These are phyloP conservation scores for Theileria equi DNA, from an alignment of 169 alveolate genomes.

Conservation along the genomic window DNA sequence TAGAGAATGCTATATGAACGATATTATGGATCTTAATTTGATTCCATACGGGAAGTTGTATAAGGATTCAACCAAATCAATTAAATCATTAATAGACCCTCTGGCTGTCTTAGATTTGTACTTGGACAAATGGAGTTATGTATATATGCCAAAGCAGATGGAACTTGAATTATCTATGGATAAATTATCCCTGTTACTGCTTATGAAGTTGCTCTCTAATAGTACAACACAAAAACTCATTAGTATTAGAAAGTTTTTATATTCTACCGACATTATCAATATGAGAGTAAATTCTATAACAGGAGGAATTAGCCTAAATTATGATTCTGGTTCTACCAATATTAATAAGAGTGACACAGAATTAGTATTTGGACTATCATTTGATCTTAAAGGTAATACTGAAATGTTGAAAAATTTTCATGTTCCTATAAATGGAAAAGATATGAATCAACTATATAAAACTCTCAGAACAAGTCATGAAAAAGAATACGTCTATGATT, in stretches of 20 bases:
- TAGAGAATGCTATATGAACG: conserved; percentile 37
- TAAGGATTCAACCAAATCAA: conserved; percentile 6
- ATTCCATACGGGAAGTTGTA: conserved; percentile 29
- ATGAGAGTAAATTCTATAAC: conserved; percentile 5
- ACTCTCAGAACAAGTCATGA: too few species aligned
- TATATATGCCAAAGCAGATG: conserved; percentile 23
- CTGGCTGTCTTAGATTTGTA: not conserved
- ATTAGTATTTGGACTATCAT: conserved; percentile 3
- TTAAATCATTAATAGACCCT: not conserved
- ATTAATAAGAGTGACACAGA: too few species aligned
- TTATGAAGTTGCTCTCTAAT: not conserved
- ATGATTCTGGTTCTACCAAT: too few species aligned
- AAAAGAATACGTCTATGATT: too few species aligned
- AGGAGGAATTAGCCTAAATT: not conserved
- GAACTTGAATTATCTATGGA: conserved; percentile 24
- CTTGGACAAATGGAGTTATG: conserved; percentile 19
- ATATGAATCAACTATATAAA: not conserved
- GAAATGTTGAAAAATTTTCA: not conserved
- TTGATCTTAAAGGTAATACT: not conserved
- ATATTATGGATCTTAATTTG: conserved; percentile 13
- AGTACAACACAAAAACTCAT: conserved; percentile 5
- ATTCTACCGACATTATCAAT: not conserved
- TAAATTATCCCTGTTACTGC: not conserved
- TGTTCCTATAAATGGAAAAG: not conserved
- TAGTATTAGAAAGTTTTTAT: not conserved